phyloP scores from a whole-genome alignment of 2,329 filamentous ascomycete genomes.

The Trichophaea hybrida region DNA sequence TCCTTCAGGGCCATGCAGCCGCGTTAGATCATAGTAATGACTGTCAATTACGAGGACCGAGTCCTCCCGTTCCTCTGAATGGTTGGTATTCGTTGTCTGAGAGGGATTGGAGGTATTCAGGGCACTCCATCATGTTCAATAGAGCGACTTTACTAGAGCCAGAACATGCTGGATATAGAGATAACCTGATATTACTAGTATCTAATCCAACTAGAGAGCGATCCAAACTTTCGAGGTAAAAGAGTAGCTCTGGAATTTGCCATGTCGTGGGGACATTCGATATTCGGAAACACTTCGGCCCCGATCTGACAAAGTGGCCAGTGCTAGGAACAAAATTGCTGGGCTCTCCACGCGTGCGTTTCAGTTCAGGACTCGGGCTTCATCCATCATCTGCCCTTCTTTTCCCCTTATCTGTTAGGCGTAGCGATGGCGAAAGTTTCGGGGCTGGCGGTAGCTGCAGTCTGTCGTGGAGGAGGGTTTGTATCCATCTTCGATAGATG shows the following conservation, averaged over 20 bases:
- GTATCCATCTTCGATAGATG: no score
- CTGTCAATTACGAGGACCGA: conserved; percentile 3
- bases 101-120: not conserved
- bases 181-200: not conserved
- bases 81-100: no score
- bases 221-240: not conserved
- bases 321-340: no score
- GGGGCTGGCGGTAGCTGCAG: no score
- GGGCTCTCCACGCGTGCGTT: no score
- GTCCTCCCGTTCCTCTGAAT: not conserved
- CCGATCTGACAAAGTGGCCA: no score
- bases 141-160: not conserved
- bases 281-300: not conserved
- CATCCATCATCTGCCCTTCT: no score
- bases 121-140: not conserved
- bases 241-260: not conserved
- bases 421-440: no score
- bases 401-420: no score
- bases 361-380: no score
- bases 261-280: not conserved
- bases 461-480: no score
- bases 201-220: not conserved
- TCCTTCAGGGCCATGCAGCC: conserved; percentile 4
- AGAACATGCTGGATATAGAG: not conserved
- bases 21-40: conserved; percentile 6